Conservation (phyloP, 495 filamentous ascomycete genomes). For the Baudoinia panamericana region DNA sequence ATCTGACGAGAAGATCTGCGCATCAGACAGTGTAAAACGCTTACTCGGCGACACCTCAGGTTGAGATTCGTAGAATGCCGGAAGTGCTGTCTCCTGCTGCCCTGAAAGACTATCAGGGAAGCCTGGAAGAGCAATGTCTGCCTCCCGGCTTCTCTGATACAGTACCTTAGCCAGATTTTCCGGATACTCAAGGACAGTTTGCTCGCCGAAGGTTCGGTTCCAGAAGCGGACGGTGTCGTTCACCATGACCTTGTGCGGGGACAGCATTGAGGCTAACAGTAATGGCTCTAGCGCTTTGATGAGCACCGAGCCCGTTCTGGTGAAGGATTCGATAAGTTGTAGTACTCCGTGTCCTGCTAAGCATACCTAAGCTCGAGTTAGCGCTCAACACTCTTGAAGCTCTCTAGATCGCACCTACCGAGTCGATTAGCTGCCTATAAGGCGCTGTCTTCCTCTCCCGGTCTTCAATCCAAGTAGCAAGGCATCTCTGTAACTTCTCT, state of each 20-base stretch:
- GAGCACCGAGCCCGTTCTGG: too few species aligned
- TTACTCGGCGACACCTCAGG: too few species aligned
- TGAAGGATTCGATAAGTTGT: too few species aligned
- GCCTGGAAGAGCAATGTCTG: slow-evolving; percentile 36
- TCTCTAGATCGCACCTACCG: slow-evolving; percentile 2
- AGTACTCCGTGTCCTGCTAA: not conserved
- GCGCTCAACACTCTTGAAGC: not conserved
- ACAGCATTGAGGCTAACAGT: slow-evolving; percentile 44
- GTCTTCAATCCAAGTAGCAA: slow-evolving; percentile 51
- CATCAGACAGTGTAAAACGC: too few species aligned
- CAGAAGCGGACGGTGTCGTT: slow-evolving; percentile 45
- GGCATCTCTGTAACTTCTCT: slow-evolving; percentile 44
- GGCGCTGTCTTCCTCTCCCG: slow-evolving; percentile 18
- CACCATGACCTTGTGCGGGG: slow-evolving; percentile 39
- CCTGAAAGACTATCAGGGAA: slow-evolving; percentile 32
- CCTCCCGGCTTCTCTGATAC: slow-evolving; percentile 32
- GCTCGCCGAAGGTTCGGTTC: slow-evolving; percentile 43
- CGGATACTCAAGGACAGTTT: slow-evolving; percentile 36
- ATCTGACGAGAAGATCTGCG: too few species aligned
- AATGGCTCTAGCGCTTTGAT: slow-evolving; percentile 39
- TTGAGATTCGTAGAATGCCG: slow-evolving; percentile 41
- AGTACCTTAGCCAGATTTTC: slow-evolving; percentile 36
- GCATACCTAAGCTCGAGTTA: not conserved
- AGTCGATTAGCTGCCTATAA: not conserved
- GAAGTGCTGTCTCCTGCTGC: slow-evolving; percentile 22